Base-by-base conservation (phyloP, 441 rosid species). In the Codiaeum variegatum region DNA sequence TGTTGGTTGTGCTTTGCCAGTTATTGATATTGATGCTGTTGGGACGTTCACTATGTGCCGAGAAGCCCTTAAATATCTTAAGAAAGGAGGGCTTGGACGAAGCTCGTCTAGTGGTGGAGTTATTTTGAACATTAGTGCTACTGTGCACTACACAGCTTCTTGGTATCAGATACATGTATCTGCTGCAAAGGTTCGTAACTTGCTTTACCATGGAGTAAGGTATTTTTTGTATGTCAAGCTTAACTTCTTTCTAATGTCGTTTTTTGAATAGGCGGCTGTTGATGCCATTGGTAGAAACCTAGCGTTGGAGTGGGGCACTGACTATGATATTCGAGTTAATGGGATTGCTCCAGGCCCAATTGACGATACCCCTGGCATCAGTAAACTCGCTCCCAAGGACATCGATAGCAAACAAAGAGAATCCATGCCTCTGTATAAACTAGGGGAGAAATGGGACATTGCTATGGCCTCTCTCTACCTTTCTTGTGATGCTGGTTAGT, bases 121-220 rank as follows among this genome's bases (percentile, higher is more conserved):
- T 12, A 94, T 94, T 73, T 66, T 94, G 59, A 94, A 94, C 81
- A 91, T 90, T 19, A 94, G 96, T 67, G 98, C 98, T 51, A 89
- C 98, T 62, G 78, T 90, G 75, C 97, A 92, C 63, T 92, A 90
- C 69, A 87, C 94, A 31, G 95, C 98, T 72, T 28, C 93, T 51
- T 91, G 96, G 97, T 94, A 94, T 81, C 98, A 94, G 77, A 88
- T 92, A 29, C 97, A 92, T 71, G 98, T 94, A 4, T 86, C 98
- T 73, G 97, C 98, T 16, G 98, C 98, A 71, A 94, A 94, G 98
- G 97, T 91, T 59, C 0, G 77, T 71, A 3, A 4, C 18, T 8
- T 67, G 19, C 23, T 23, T 64, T 26, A 31, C 38, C 21, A 19
- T 52, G 11, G 42, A 38, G 56, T n/a, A 51, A 19, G 24, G 44